phyloP scores from a whole-genome alignment of 2,329 filamentous ascomycete species.

The Fusarium bulbicola region DNA sequence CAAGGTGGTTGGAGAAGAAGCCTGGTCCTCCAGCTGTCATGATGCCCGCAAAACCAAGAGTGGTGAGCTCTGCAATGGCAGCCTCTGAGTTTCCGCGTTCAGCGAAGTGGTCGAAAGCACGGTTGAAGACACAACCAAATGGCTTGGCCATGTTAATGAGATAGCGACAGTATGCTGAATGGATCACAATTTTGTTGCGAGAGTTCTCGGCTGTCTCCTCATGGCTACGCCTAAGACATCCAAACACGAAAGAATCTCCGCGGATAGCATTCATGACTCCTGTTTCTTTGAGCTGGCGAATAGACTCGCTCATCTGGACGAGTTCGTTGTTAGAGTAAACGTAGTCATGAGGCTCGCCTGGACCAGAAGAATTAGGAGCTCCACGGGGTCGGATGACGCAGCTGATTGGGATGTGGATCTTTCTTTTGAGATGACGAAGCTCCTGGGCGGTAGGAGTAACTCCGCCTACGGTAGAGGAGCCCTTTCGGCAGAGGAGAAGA shows the following conservation, averaged over 20 bases:
- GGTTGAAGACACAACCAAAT: slow-evolving; percentile 61
- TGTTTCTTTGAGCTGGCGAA: slow-evolving; percentile 50
- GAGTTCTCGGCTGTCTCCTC: background rate
- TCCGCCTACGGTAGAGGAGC: slow-evolving; percentile 61
- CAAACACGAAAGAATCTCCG: slow-evolving; percentile 68
- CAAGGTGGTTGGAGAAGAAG: slow-evolving; percentile 51
- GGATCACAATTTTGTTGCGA: slow-evolving; percentile 44
- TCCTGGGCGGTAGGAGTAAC: slow-evolving; percentile 58
- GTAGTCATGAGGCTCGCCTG: slow-evolving; percentile 53
- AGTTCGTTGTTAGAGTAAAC: slow-evolving; percentile 58
- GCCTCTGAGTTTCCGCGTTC: slow-evolving; percentile 29
- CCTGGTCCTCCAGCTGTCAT: slow-evolving; percentile 63
- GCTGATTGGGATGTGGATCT: slow-evolving; percentile 54
- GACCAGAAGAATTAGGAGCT: slow-evolving; percentile 13
- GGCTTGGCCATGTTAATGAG: slow-evolving; percentile 56
- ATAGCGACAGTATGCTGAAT: slow-evolving; percentile 50
- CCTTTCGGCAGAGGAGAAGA: slow-evolving; percentile 63
- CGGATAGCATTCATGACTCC: slow-evolving; percentile 50
- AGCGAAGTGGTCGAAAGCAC: slow-evolving; percentile 63
- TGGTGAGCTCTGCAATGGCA: slow-evolving; percentile 47
- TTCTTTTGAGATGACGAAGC: slow-evolving; percentile 44
- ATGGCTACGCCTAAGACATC: slow-evolving; percentile 48
- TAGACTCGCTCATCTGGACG: slow-evolving; percentile 52
- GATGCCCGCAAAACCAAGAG: slow-evolving; percentile 60
- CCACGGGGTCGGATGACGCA: slow-evolving; percentile 64